Percentiles rank a stretch among this genome's conserved stretches.
phyloP scores from a whole-genome alignment of 208 protist genomes.

The Leishmania aethiopica region DNA sequence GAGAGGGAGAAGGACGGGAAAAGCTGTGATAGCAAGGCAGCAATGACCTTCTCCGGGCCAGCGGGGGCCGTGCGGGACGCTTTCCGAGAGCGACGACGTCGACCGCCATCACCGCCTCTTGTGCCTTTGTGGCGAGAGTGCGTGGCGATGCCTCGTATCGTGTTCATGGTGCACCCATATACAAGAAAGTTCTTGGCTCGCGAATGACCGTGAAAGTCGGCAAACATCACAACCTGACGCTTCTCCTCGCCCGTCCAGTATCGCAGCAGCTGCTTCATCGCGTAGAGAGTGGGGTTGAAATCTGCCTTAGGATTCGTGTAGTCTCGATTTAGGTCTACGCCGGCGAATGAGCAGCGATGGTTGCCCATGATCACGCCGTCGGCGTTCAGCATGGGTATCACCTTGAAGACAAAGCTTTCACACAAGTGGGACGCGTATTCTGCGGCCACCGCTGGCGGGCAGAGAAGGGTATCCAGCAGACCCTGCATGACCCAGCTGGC shows the following conservation, averaged over 20 bases:
- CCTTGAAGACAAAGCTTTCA: constrained; percentile 91
- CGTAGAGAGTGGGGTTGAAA: constrained; percentile 85
- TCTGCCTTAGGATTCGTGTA: constrained; percentile 77
- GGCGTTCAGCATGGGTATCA: constrained; percentile 98
- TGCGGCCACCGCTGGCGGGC: constrained; percentile 6
- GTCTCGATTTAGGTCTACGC: constrained; percentile 96
- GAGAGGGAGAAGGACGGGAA: constrained; percentile 72
- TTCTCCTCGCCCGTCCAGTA: constrained; percentile 70
- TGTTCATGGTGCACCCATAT: constrained; percentile 90
- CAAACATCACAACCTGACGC: constrained; percentile 85
- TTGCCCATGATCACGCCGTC: constrained; percentile 98
- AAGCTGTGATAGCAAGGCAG: constrained; percentile 54
- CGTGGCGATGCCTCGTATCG: constrained; percentile 23
- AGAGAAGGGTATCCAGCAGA: constrained; percentile 88
- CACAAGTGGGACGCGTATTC: constrained; percentile 43
- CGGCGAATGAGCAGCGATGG: constrained; percentile 95
- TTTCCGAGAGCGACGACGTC: constrained; percentile 4
- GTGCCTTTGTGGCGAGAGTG: neutral
- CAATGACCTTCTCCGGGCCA: constrained; percentile 77
- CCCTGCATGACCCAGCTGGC: constrained; percentile 97
- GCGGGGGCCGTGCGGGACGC: constrained; percentile 21
- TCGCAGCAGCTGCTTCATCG: constrained; percentile 74
- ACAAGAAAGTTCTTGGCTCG: constrained; percentile 95
- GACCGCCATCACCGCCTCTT: neutral
- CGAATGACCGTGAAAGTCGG: constrained; percentile 96